Evolutionary conservation across 352 stramenopile species (phyloP).

Genomic region (Pythium aphanidermatum): DNA sequence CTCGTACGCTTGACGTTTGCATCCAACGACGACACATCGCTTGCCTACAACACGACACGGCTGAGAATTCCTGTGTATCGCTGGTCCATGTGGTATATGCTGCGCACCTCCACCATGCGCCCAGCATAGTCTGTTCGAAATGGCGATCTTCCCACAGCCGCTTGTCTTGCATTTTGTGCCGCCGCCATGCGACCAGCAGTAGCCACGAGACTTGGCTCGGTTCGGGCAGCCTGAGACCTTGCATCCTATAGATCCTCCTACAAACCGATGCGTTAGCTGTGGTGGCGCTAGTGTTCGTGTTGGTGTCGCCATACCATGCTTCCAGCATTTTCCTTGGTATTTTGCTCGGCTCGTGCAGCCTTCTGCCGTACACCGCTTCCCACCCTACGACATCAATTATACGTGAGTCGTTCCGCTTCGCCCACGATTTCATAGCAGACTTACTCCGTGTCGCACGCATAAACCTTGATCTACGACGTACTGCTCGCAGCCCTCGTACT

Average conservation of each 20-base stretch:
- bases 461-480: constrained; percentile 78
- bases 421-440: constrained; percentile 4
- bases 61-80: too few relatives aligned
- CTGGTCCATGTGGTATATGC: too few relatives aligned
- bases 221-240: constrained; percentile 67
- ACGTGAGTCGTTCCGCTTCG: too few relatives aligned
- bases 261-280: neutral
- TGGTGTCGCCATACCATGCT: constrained; percentile 32
- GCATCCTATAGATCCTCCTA: constrained; percentile 60
- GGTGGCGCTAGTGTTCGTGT: neutral
- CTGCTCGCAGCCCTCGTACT: constrained; percentile 65
- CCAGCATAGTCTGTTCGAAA: constrained; percentile 74
- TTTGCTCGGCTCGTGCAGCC: constrained; percentile 70
- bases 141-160: constrained; percentile 73
- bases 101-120: constrained; percentile 61
- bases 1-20: constrained; percentile 69
- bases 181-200: constrained; percentile 82
- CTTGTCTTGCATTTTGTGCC: constrained; percentile 72
- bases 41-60: constrained; percentile 28
- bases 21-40: constrained; percentile 63
- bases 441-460: constrained; percentile 64
- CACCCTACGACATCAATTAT: too few relatives aligned
- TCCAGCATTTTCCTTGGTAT: constrained; percentile 67
- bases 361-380: constrained; percentile 51
- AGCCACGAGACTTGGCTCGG: constrained; percentile 78